A percentile compares a stretch with the other conserved stretches of the same genome.
These are phyloP conservation scores for carrot (Daucus carota) DNA, from an alignment of 129 eudicot genomes.

Conservation along the genomic window DNA sequence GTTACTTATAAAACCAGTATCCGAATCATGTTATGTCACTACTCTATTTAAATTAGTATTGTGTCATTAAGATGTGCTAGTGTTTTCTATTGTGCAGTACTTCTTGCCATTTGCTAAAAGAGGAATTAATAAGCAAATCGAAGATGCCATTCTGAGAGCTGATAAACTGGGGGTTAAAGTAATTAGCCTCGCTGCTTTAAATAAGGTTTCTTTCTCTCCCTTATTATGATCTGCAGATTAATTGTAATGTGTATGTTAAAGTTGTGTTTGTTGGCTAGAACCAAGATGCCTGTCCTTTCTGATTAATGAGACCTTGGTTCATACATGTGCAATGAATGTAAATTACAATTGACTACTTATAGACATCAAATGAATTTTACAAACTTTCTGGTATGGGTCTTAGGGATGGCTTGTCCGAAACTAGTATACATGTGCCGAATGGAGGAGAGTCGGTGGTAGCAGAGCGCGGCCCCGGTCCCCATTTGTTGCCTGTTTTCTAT, in stretches of 20 bases:
- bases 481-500: background rate
- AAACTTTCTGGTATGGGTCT: background rate
- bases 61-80: background rate
- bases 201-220: constrained; percentile 45
- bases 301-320: background rate
- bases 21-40: background rate
- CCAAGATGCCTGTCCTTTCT: background rate
- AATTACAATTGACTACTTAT: background rate
- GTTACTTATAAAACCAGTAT: constrained; percentile 16
- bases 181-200: constrained; percentile 91
- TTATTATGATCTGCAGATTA: background rate
- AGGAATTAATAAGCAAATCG: constrained; percentile 83
- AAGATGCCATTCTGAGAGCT: constrained; percentile 85
- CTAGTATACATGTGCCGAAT: background rate
- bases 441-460: background rate
- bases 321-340: constrained; percentile 8
- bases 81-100: constrained; percentile 43
- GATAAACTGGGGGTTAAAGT: constrained; percentile 80
- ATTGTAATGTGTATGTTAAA: background rate
- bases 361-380: too few species aligned
- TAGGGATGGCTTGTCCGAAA: background rate
- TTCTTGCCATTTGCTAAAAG: constrained; percentile 86
- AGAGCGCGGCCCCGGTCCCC: too few species aligned
- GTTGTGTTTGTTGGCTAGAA: background rate
- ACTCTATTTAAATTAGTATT: background rate